Conservation (phyloP, 352 stramenopile genomes). For the Globisporangium splendens region DNA sequence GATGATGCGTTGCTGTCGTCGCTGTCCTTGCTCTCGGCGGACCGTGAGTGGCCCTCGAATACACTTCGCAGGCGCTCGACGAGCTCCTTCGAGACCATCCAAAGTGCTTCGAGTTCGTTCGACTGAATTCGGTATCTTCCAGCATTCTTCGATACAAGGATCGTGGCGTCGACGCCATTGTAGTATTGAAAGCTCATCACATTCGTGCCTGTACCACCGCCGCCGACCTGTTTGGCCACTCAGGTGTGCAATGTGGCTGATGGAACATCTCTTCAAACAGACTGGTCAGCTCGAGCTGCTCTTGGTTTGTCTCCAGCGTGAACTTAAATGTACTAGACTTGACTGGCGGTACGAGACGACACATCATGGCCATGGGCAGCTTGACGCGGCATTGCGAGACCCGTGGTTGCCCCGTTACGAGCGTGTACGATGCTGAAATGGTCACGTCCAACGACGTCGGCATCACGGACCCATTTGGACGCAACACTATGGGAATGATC, state of each 20-base stretch:
- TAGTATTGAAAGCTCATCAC: constrained; percentile 89
- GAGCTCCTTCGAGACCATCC: constrained; percentile 78
- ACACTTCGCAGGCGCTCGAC: constrained; percentile 51
- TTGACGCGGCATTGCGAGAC: constrained; percentile 57
- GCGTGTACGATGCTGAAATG: constrained; percentile 69
- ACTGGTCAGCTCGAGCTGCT: constrained; percentile 59
- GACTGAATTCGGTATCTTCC: constrained; percentile 87
- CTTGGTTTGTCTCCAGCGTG: constrained; percentile 84
- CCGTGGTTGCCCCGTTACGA: constrained; percentile 65
- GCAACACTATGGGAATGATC: constrained; percentile 59
- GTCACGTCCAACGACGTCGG: constrained; percentile 61
- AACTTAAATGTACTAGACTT: constrained; percentile 87
- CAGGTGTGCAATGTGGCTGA: constrained; percentile 61
- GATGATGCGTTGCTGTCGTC: constrained; percentile 13
- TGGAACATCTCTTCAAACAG: constrained; percentile 89
- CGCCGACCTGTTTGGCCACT: constrained; percentile 68
- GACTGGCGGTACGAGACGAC: constrained; percentile 63
- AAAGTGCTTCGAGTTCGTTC: constrained; percentile 76
- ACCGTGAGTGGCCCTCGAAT: constrained; percentile 23
- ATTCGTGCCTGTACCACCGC: constrained; percentile 49
- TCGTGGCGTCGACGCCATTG: constrained; percentile 79
- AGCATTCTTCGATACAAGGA: constrained; percentile 89
- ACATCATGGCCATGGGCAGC: constrained; percentile 75
- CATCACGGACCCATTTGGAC: constrained; percentile 42
- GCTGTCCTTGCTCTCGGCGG: constrained; percentile 13